phyloP scores from a whole-genome alignment of 768 basidiomycete species.

The Chalciporus piperatus region DNA sequence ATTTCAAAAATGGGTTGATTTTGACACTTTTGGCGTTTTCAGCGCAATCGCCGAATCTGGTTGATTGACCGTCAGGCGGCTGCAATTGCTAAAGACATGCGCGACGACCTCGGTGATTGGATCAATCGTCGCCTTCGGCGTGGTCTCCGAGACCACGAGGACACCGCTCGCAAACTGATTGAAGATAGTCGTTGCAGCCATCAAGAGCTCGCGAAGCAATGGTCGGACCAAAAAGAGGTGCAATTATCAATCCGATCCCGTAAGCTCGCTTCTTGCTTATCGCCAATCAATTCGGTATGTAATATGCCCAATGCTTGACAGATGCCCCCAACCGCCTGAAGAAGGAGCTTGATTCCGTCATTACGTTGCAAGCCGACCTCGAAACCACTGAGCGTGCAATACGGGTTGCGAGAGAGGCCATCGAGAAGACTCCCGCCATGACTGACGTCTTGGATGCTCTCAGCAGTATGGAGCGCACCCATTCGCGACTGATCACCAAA shows the following conservation, averaged over 20 bases:
- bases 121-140: conserved; percentile 18
- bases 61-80: conserved; percentile 32
- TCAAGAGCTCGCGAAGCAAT: no score
- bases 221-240: no score
- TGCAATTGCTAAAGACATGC: conserved; percentile 23
- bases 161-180: no score
- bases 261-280: no score
- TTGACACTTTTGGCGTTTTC: not conserved
- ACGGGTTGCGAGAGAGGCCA: not conserved
- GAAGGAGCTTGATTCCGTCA: conserved; percentile 32
- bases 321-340: conserved; percentile 31
- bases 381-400: not conserved
- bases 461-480: conserved; percentile 10
- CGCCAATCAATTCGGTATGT: no score
- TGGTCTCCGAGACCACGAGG: conserved; percentile 12
- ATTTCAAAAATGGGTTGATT: not conserved
- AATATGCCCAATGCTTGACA: not conserved
- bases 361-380: conserved; percentile 32
- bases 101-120: conserved; percentile 33
- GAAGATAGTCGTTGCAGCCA: no score
- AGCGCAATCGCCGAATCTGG: conserved; percentile 24
- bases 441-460: conserved; percentile 9
- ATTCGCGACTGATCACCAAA: not conserved
- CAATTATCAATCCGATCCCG: no score
- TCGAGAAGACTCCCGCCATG: conserved; percentile 3